Percentiles rank a stretch among this genome's conserved stretches.
phyloP scores from a whole-genome alignment of 305 asterid genomes.

The Fraxinus angustifolia region DNA sequence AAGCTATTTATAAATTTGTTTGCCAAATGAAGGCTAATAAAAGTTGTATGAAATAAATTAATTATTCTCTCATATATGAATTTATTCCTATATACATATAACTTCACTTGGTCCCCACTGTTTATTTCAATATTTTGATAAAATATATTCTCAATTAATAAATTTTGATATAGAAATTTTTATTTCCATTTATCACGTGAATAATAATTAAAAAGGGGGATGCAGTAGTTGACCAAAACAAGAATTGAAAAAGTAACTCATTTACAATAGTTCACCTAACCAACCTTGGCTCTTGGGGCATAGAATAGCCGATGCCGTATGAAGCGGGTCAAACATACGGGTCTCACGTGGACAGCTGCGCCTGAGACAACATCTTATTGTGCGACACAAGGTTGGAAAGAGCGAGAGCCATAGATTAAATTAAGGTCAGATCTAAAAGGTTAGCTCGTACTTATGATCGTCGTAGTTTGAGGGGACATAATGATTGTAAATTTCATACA shows the following conservation, averaged over 20 bases:
- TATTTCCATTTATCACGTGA: neutral
- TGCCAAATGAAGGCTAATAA: too few relatives aligned
- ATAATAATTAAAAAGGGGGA: neutral
- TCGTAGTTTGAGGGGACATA: too few relatives aligned
- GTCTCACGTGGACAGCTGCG: slow-evolving; percentile 25
- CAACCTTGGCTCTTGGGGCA: neutral
- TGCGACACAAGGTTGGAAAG: slow-evolving; percentile 25
- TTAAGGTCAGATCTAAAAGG: too few relatives aligned
- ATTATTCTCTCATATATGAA: too few relatives aligned
- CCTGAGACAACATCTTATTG: slow-evolving; percentile 9
- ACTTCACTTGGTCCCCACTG: neutral
- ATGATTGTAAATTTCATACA: too few relatives aligned
- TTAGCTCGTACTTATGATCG: too few relatives aligned
- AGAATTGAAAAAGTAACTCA: too few relatives aligned
- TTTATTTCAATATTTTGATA: neutral
- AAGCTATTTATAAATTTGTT: too few relatives aligned
- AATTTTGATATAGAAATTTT: neutral
- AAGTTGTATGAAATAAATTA: too few relatives aligned
- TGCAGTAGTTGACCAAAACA: neutral
- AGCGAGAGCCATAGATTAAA: neutral
- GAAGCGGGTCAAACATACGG: slow-evolving; percentile 4
- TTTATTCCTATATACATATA: too few relatives aligned
- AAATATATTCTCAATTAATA: too few relatives aligned
- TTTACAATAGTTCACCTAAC: neutral
- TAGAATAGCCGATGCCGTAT: neutral